These are phyloP conservation scores for Xylariaceae sp. DNA, from an alignment of 2,329 filamentous ascomycete species.

Conservation along the genomic window DNA sequence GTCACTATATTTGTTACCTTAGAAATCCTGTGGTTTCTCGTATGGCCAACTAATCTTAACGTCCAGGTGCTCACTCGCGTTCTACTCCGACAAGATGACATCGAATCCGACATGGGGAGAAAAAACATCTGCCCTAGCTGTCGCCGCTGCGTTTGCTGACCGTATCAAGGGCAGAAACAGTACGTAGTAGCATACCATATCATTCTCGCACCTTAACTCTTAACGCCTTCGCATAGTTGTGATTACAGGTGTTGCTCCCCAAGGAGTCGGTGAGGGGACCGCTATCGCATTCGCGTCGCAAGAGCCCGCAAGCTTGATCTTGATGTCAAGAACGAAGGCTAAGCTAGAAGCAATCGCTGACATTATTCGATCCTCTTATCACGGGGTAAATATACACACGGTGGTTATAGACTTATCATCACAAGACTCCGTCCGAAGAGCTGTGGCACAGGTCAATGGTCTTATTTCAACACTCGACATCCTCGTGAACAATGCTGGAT, in stretches of 20 bases:
- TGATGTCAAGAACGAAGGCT: slow-evolving; percentile 51
- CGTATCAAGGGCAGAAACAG: slow-evolving; percentile 36
- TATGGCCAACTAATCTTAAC: neutral
- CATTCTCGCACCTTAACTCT: slow-evolving; percentile 24
- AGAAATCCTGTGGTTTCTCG: too few relatives aligned
- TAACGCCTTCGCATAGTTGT: slow-evolving; percentile 39
- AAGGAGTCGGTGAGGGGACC: slow-evolving; percentile 49
- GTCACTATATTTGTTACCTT: neutral
- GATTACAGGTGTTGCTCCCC: slow-evolving; percentile 50
- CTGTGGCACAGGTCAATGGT: slow-evolving; percentile 42
- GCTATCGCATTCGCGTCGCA: slow-evolving; percentile 53
- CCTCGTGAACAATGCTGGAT: slow-evolving; percentile 51
- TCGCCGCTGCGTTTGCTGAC: slow-evolving; percentile 39
- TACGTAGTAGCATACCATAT: slow-evolving; percentile 26
- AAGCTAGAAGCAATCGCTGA: slow-evolving; percentile 50
- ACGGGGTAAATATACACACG: slow-evolving; percentile 43
- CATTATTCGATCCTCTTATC: slow-evolving; percentile 44
- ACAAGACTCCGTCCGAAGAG: slow-evolving; percentile 45
- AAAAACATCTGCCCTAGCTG: slow-evolving; percentile 44
- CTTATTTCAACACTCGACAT: slow-evolving; percentile 46
- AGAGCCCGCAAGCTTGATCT: slow-evolving; percentile 47
- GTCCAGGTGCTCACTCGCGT: neutral
- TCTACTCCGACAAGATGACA: slow-evolving; percentile 31
- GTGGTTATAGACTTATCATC: slow-evolving; percentile 47
- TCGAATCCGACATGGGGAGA: slow-evolving; percentile 39